Evolutionary conservation across 257 asterid genomes (phyloP).

Genomic region (Ajuga chamaepitys): DNA sequence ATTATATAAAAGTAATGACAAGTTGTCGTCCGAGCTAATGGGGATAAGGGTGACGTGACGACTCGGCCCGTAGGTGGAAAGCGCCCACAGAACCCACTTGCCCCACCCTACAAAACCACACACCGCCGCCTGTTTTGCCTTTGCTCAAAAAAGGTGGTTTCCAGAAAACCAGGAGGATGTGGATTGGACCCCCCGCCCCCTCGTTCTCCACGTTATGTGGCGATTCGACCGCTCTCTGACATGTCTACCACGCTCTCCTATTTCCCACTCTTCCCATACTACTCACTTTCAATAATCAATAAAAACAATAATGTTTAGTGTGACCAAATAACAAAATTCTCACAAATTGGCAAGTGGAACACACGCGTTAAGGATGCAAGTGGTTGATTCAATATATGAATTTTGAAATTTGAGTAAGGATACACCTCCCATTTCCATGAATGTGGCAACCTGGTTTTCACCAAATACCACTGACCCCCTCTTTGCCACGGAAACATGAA

Average conservation of each 20-base stretch:
- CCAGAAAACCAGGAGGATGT: conserved; percentile 74
- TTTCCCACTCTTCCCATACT: background rate
- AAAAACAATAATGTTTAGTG: background rate
- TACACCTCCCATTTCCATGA: conserved; percentile 62
- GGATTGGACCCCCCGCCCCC: conserved; percentile 22
- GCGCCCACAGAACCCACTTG: conserved; percentile 47
- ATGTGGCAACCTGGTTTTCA: conserved; percentile 38
- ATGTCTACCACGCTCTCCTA: conserved; percentile 4
- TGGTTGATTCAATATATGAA: background rate
- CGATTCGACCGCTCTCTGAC: conserved; percentile 81
- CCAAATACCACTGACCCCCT: conserved; percentile 19
- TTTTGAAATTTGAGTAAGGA: background rate
- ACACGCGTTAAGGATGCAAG: conserved; percentile 29
- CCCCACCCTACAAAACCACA: conserved; percentile 30
- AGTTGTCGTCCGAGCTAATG: conserved; percentile 24
- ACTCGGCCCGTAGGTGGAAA: background rate
- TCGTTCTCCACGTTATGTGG: conserved; percentile 55
- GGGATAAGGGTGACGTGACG: conserved; percentile 45
- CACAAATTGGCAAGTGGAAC: conserved; percentile 9
- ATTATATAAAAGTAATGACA: background rate
- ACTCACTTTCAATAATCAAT: no score
- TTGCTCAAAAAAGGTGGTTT: conserved; percentile 6
- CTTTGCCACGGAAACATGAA: background rate
- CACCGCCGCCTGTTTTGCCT: conserved; percentile 41
- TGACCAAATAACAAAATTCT: no score